Percentiles rank a stretch among this genome's conserved stretches.
phyloP scores from a whole-genome alignment of 2,329 filamentous ascomycete species.

The Colletotrichum shisoi region DNA sequence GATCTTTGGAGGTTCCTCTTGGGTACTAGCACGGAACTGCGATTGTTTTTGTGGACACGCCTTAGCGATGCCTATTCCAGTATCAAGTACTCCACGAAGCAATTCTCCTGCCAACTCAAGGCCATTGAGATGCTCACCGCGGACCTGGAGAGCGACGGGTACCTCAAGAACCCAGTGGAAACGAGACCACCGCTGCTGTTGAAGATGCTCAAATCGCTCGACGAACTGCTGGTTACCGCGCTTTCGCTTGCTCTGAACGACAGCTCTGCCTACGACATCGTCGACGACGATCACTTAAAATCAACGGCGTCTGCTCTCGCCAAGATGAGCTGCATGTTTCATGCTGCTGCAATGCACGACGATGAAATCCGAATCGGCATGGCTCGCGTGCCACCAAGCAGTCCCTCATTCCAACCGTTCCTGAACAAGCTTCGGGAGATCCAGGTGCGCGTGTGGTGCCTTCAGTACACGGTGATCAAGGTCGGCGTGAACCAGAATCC shows the following conservation, averaged over 20 bases:
- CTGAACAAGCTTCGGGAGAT: slow-evolving; percentile 82
- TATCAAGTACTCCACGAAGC: slow-evolving; percentile 86
- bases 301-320: slow-evolving; percentile 76
- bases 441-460: slow-evolving; percentile 85
- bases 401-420: slow-evolving; percentile 64
- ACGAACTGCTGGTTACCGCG: slow-evolving; percentile 76
- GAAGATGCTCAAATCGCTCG: slow-evolving; percentile 78
- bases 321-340: slow-evolving; percentile 76
- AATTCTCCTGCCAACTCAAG: slow-evolving; percentile 84
- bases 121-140: slow-evolving; percentile 83
- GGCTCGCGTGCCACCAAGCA: slow-evolving; percentile 64
- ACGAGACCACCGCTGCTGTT: slow-evolving; percentile 76
- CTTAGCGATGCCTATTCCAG: slow-evolving; percentile 87
- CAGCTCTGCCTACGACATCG: slow-evolving; percentile 76
- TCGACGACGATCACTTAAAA: slow-evolving; percentile 80
- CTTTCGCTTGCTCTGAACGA: slow-evolving; percentile 75
- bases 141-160: slow-evolving; percentile 69
- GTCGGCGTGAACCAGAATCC: slow-evolving; percentile 74
- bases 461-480: slow-evolving; percentile 82
- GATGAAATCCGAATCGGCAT: slow-evolving; percentile 85
- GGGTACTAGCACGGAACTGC: slow-evolving; percentile 80
- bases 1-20: slow-evolving; percentile 88
- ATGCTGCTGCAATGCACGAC: slow-evolving; percentile 81
- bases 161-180: slow-evolving; percentile 64
- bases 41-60: slow-evolving; percentile 87